phyloP scores from a whole-genome alignment of 345 rosid species.

The Mangifera indica region DNA sequence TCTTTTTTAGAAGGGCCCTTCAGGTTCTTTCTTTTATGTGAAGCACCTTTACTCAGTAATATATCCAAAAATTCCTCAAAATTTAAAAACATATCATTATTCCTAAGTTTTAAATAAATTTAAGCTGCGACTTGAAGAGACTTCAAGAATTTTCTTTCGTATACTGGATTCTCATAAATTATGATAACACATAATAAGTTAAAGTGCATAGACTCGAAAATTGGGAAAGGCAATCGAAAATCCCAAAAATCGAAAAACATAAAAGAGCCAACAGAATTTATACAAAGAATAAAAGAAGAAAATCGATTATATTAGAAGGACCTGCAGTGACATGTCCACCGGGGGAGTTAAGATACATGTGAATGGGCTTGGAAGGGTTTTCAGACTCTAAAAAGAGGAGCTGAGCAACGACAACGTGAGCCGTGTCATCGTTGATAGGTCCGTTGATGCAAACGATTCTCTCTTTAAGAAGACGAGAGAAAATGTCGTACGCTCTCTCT shows the following conservation, averaged over 20 bases:
- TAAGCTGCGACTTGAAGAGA: too few species aligned
- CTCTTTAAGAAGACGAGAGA: slow-evolving; percentile 92
- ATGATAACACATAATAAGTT: too few species aligned
- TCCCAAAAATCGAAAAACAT: neutral
- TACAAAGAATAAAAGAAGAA: neutral
- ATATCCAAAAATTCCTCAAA: too few species aligned
- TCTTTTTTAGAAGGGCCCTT: too few species aligned
- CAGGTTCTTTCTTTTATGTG: neutral
- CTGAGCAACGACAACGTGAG: slow-evolving; percentile 97
- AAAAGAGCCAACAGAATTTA: neutral
- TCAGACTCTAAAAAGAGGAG: slow-evolving; percentile 97
- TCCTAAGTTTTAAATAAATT: too few species aligned
- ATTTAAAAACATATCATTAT: too few species aligned
- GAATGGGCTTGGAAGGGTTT: slow-evolving; percentile 93
- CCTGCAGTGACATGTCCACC: slow-evolving; percentile 99
- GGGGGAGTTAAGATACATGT: slow-evolving; percentile 97
- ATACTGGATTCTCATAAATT: too few species aligned
- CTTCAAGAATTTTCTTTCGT: too few species aligned
- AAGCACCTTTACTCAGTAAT: neutral
- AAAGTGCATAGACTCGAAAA: too few species aligned
- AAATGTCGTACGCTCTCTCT: slow-evolving; percentile 95
- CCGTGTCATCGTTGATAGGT: slow-evolving; percentile 82
- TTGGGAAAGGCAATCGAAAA: neutral
- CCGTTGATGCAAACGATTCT: slow-evolving; percentile 94
- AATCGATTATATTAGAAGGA: slow-evolving; percentile 11